Evolutionary conservation across 2,329 filamentous ascomycete species (phyloP), one percentile per base, ranked within the genome.

Genomic region (Diaporthe sp.): DNA sequence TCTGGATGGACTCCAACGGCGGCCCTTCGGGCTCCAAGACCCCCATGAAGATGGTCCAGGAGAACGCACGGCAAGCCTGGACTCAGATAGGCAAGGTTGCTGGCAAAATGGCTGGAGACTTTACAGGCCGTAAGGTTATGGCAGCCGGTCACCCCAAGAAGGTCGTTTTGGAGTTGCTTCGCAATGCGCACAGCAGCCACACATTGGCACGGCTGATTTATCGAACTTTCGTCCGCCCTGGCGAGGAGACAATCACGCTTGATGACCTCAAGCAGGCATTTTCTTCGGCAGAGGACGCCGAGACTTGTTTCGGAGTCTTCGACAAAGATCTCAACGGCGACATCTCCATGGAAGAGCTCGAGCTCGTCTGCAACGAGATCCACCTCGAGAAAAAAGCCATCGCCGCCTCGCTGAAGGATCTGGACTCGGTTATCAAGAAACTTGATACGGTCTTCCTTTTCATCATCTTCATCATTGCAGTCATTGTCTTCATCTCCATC

Each of bases 321-420:
- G 96, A 98, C 85, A 97, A 97, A 82, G 96, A 98, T 80, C 91
- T 98, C 86, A 98, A 98, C 78, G 96, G 96, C 5, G 96, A 98
- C 81, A 98, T 98, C 68, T 97, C 94, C 0, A 95, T 98, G 91
- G 95, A 98, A 81, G 96, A 98, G 82, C 90, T 98, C 31, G 96
- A 98, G 83, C 92, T 94, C 31, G 95, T 97, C 34, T 98, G 95
- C 84, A 96, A 98, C 71, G 96, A 98, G 82, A 97, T 98, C 78
- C 95, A 96, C 49, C 91, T 96, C 22, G 96, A 98, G 86, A 94
- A 96, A 82, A 98, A 98, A 84, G 95, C 95, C 10, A 98, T 98
- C 79, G 96, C 95, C 0, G 96, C 96, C 1, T 98, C 96, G 0
- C 88, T 98, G 76, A 98, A 98, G 85, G 96, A 98, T 85, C 87